Conservation (phyloP, 768 basidiomycete species). For the Lactifluus rugatus region DNA sequence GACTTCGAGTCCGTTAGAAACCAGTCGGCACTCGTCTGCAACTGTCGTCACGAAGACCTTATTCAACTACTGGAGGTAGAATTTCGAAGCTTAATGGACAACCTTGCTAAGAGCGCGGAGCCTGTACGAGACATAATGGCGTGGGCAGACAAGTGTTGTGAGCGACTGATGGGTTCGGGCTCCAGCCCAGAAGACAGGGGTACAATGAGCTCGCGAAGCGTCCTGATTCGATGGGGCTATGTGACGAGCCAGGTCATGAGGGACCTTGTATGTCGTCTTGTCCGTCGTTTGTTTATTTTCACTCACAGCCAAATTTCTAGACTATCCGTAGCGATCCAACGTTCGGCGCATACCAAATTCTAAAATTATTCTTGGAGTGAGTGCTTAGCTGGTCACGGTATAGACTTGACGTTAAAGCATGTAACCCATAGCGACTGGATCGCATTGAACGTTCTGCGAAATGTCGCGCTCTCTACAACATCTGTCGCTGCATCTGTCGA, state of each 20-base stretch:
- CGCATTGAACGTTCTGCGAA: slow-evolving; percentile 78
- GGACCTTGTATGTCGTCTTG: slow-evolving; percentile 53
- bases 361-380: slow-evolving; percentile 85
- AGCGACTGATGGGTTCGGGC: slow-evolving; percentile 67
- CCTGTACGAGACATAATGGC: slow-evolving; percentile 82
- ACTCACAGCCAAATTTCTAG: slow-evolving; percentile 30
- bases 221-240: slow-evolving; percentile 86
- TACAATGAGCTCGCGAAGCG: slow-evolving; percentile 77
- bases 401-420: slow-evolving; percentile 18
- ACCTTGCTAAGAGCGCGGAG: slow-evolving; percentile 58
- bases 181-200: slow-evolving; percentile 61
- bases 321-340: slow-evolving; percentile 89
- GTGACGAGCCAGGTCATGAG: slow-evolving; percentile 91
- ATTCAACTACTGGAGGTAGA: slow-evolving; percentile 79
- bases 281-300: neutral
- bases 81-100: slow-evolving; percentile 68
- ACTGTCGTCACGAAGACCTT: slow-evolving; percentile 84
- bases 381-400: slow-evolving; percentile 26
- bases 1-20: slow-evolving; percentile 89
- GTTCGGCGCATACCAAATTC: slow-evolving; percentile 86
- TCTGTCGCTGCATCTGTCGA: slow-evolving; percentile 89
- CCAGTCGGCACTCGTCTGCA: slow-evolving; percentile 88
- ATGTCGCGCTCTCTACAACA: slow-evolving; percentile 81
- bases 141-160: slow-evolving; percentile 88
- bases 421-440: slow-evolving; percentile 69